Percentiles rank a stretch among this genome's conserved stretches.
These are phyloP conservation scores for Anisogramma anomala DNA, from an alignment of 2,329 filamentous ascomycete genomes.

Conservation along the genomic window DNA sequence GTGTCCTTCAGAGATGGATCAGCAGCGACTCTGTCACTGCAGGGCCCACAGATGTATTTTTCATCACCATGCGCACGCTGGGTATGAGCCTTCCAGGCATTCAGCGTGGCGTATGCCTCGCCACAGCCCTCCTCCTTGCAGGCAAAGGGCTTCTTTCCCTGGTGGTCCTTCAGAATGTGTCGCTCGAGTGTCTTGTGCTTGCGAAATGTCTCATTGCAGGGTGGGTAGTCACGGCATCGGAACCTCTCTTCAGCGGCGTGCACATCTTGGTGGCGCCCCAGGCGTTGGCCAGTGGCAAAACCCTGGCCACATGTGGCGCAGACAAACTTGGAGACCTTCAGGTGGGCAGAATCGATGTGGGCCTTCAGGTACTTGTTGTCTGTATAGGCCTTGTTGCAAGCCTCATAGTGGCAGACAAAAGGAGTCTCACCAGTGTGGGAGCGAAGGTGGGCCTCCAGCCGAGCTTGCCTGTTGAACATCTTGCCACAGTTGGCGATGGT, in stretches of 20 bases:
- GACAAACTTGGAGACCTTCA: conserved; percentile 53
- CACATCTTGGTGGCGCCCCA: conserved; percentile 65
- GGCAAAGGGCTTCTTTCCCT: conserved; percentile 57
- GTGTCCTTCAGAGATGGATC: conserved; percentile 13
- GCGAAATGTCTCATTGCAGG: conserved; percentile 68
- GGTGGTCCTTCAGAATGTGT: conserved; percentile 67
- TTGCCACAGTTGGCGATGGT: conserved; percentile 64
- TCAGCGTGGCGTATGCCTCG: conserved; percentile 61
- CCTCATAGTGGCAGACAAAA: conserved; percentile 57
- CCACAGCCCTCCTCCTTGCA: conserved; percentile 54
- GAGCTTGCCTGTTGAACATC: conserved; percentile 76
- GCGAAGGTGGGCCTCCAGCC: conserved; percentile 59
- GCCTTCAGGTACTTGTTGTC: conserved; percentile 78
- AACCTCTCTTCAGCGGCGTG: conserved; percentile 70
- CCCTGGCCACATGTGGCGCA: conserved; percentile 69
- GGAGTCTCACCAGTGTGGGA: conserved; percentile 79
- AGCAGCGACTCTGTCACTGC: conserved; percentile 29
- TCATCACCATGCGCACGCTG: conserved; percentile 57
- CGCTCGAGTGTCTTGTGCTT: conserved; percentile 79
- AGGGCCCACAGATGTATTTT: conserved; percentile 69
- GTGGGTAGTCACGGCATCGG: conserved; percentile 56
- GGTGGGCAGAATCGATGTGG: conserved; percentile 75
- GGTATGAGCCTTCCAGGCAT: conserved; percentile 59
- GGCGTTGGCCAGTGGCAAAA: conserved; percentile 68
- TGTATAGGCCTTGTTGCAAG: conserved; percentile 73